Conservation (phyloP, 306 rosid species). For the Fragaria vesca region DNA sequence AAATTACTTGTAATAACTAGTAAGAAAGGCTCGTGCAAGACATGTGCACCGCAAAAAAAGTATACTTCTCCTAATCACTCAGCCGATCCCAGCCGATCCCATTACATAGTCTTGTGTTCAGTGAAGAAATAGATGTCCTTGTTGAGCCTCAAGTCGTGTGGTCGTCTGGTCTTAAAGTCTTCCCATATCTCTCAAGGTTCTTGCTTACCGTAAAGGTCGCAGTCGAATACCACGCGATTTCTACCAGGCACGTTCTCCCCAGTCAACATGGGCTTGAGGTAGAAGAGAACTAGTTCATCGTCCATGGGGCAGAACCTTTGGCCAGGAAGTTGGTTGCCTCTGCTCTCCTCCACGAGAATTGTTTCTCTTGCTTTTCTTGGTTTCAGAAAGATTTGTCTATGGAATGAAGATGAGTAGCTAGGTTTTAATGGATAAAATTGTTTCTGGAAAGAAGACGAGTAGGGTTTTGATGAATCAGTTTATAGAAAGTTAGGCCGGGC, state of each 20-base stretch:
- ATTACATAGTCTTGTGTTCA: not conserved
- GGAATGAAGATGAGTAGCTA: not conserved
- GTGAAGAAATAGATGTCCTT: slow-evolving; percentile 9
- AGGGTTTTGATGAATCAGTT: no score
- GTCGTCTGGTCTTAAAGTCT: not conserved
- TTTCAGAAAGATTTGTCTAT: not conserved
- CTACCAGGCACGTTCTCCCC: not conserved
- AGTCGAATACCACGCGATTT: not conserved
- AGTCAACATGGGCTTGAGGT: not conserved
- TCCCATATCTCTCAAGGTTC: slow-evolving; percentile 11
- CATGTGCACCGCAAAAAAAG: no score
- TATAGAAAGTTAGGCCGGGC: no score
- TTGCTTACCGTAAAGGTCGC: not conserved
- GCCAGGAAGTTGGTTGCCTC: not conserved
- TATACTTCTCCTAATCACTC: no score
- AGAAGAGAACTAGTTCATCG: not conserved
- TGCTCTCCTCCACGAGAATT: not conserved
- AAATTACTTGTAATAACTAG: no score
- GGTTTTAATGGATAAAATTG: not conserved
- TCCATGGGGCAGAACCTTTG: not conserved
- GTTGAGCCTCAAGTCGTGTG: not conserved
- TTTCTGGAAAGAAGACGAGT: no score
- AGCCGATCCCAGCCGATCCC: no score
- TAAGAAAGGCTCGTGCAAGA: no score
- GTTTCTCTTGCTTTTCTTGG: not conserved